Base-by-base conservation (phyloP, 345 rosid species). In the Raphanus sativus region DNA sequence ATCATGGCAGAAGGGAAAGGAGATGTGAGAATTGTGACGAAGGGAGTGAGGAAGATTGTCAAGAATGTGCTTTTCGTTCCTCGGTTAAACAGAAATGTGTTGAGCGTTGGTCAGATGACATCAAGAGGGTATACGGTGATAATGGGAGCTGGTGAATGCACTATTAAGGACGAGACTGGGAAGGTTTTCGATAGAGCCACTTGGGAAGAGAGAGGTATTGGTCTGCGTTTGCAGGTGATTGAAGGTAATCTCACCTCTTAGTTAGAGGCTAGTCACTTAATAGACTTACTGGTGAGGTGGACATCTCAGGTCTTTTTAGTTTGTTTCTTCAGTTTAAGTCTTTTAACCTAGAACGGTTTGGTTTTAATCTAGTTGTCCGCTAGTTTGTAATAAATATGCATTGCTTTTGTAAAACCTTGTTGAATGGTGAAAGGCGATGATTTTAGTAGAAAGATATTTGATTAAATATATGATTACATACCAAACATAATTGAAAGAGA, bases 391-490 rank as follows among this genome's bases (percentile, higher is more conserved):
- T 17, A 12, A 1, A 42, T 11, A 17, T 38, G 77, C 65, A 38
- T 0, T 36, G 33, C 25, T 65, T 74, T 36, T 74, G 24, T 56
- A 32, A 32, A 52, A 73, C 13, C 17, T 16, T 1, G 25, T 54
- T 16, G 59, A 54, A 66, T 68, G 67, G 69, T 75, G 29, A 58
- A 68, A 68, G 21, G 8, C 15, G 55, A 16, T 10, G 36, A 38
- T 16, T 36, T 42, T 69, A 12, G 70, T 55, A 10, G 48, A 38
- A 63, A 42, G 2, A 65, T 71, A 1, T 1, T 58, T 58, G 75
- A 77, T 77, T 52, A 71, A 68, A 71, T 71, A 58, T 48, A 60
- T 48, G 73, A 60, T 71, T 72, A 78, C 81, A 78, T 28, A 72
- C 77, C 81, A 78, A 66, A 72, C 61, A 32, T 78, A 67, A 73